Evolutionary conservation across 768 basidiomycete genomes (phyloP).

Genomic region (Erythrobasidium yunnanense): DNA sequence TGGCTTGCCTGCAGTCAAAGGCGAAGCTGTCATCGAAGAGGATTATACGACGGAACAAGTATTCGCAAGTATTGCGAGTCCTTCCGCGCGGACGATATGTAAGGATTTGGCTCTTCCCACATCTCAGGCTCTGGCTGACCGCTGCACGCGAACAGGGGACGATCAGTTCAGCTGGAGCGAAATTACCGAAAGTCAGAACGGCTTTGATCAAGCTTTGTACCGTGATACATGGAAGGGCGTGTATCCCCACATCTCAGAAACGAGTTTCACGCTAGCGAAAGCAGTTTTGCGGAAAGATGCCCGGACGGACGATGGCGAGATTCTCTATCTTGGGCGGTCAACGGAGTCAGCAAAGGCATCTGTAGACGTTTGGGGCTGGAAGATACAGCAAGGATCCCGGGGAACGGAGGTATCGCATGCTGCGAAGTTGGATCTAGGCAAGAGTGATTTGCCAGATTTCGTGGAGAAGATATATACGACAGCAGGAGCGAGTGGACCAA

Average conservation of each 20-base stretch:
- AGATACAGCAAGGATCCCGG: conserved; percentile 9
- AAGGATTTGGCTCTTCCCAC: background rate
- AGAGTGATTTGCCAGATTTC: conserved; percentile 3
- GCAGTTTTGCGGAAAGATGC: conserved; percentile 29
- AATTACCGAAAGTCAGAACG: conserved; percentile 27
- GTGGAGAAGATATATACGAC: conserved; percentile 28
- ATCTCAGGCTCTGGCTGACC: background rate
- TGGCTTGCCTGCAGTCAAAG: conserved; percentile 28
- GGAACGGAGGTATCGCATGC: conserved; percentile 6
- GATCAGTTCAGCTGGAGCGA: conserved; percentile 17
- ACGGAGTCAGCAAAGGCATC: background rate
- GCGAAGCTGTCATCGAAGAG: conserved; percentile 21
- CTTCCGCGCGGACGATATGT: conserved; percentile 31
- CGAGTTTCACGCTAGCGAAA: conserved; percentile 16
- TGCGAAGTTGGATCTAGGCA: background rate
- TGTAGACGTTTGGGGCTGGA: background rate
- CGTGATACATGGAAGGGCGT: conserved; percentile 31
- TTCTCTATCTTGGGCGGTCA: conserved; percentile 7
- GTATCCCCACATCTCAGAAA: conserved; percentile 25
- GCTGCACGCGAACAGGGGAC: conserved; percentile 24
- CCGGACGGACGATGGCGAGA: conserved; percentile 14
- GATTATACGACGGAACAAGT: conserved; percentile 32
- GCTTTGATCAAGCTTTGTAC: conserved; percentile 26
- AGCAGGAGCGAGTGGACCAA: conserved; percentile 24
- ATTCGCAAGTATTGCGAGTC: conserved; percentile 26